A percentile compares a stretch with the other conserved stretches of the same genome.
Evolutionary conservation across 257 asterid genomes (phyloP).

Genomic region (Phtheirospermum japonicum): DNA sequence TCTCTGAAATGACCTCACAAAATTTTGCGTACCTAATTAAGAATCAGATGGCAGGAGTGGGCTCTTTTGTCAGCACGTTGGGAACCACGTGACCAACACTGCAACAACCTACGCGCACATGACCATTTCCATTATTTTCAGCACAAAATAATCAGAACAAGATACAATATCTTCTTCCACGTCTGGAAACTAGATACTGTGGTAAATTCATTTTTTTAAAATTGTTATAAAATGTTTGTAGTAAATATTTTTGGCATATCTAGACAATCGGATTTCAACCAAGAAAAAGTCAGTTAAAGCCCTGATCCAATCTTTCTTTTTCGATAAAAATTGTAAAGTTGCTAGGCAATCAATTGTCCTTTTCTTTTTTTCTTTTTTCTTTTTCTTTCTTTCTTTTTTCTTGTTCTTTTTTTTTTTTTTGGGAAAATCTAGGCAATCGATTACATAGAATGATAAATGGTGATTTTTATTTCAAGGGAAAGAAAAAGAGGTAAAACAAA

Average conservation of each 20-base stretch:
- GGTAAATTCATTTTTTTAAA: too few relatives aligned
- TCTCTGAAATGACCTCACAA: too few relatives aligned
- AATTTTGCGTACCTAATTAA: too few relatives aligned
- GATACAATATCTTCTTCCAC: not conserved
- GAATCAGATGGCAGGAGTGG: too few relatives aligned
- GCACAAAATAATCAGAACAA: not conserved
- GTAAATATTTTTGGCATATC: too few relatives aligned
- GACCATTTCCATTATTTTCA: not conserved
- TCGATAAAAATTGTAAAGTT: not conserved
- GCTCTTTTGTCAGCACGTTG: constrained; percentile 15
- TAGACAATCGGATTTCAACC: not conserved
- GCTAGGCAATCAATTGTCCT: not conserved
- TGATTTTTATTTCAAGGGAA: not conserved
- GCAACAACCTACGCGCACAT: constrained; percentile 17
- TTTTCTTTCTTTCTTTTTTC: too few relatives aligned
- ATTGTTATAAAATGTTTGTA: too few relatives aligned
- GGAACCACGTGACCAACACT: constrained; percentile 25
- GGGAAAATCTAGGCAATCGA: not conserved
- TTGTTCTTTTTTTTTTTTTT: not conserved
- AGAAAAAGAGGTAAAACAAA: not conserved
- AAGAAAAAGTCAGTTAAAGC: not conserved
- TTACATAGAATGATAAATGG: constrained; percentile 1
- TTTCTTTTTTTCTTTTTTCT: too few relatives aligned
- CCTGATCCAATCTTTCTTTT: not conserved
- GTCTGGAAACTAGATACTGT: too few relatives aligned